Evolutionary conservation across 2,329 filamentous ascomycete genomes (phyloP).

Genomic region (Emydomyces testavorans): DNA sequence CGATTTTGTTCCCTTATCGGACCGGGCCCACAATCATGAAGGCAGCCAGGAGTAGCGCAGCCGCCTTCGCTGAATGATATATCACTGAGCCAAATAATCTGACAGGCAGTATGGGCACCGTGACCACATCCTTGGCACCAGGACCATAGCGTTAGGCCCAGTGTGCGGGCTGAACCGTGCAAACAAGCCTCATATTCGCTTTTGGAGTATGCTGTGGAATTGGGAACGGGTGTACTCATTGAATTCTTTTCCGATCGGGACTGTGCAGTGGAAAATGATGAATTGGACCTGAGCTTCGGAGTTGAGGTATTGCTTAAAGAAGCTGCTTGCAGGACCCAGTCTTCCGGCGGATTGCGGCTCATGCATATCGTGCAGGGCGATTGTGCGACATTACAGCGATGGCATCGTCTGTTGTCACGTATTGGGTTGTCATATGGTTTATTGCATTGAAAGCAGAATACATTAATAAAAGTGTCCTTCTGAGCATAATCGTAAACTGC

Average conservation of each 20-base stretch:
- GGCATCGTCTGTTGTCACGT: slow-evolving; percentile 40
- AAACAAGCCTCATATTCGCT: not conserved
- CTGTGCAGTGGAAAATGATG: not conserved
- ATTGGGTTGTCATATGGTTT: slow-evolving; percentile 43
- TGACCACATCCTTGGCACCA: slow-evolving; percentile 52
- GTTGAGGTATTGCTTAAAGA: slow-evolving; percentile 15
- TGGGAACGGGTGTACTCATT: not conserved
- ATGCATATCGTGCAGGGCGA: slow-evolving; percentile 34
- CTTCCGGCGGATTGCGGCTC: slow-evolving; percentile 31
- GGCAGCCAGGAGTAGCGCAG: slow-evolving; percentile 49
- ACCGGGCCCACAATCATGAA: slow-evolving; percentile 48
- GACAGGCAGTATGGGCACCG: slow-evolving; percentile 47
- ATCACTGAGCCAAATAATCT: slow-evolving; percentile 45
- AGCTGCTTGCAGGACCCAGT: slow-evolving; percentile 28
- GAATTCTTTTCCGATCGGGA: slow-evolving; percentile 1
- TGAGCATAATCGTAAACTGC: slow-evolving; percentile 47
- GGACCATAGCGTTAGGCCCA: slow-evolving; percentile 39
- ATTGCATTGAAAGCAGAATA: slow-evolving; percentile 47
- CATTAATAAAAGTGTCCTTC: slow-evolving; percentile 43
- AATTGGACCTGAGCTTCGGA: not conserved
- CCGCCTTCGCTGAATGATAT: slow-evolving; percentile 40
- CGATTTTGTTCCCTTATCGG: slow-evolving; percentile 34
- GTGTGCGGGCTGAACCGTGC: slow-evolving; percentile 19
- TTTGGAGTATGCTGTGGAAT: not conserved
- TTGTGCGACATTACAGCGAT: slow-evolving; percentile 38